A percentile compares a stretch with the other conserved stretches of the same genome.
phyloP scores from a whole-genome alignment of 805 yeast genomes.

The Metahyphopichia silvanorum region DNA sequence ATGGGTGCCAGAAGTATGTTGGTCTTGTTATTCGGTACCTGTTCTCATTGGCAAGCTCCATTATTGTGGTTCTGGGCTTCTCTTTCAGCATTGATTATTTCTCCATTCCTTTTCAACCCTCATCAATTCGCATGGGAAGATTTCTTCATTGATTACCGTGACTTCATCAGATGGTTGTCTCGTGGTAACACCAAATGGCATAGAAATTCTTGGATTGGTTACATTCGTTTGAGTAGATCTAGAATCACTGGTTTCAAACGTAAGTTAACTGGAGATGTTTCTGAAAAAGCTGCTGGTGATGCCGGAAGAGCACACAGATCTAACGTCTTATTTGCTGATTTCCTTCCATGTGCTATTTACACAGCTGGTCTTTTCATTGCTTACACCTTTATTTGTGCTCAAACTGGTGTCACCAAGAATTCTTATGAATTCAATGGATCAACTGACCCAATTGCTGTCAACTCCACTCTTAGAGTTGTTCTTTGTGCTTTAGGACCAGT shows the following conservation, averaged over 20 bases:
- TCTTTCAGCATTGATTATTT: conserved; percentile 76
- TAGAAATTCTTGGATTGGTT: conserved; percentile 87
- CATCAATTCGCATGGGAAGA: conserved; percentile 97
- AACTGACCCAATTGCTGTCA: conserved; percentile 48
- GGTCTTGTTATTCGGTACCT: conserved; percentile 69
- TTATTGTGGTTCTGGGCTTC: conserved; percentile 97
- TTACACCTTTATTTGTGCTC: conserved; percentile 78
- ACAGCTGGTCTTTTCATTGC: conserved; percentile 73
- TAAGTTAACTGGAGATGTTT: conserved; percentile 58
- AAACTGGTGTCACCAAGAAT: conserved; percentile 66
- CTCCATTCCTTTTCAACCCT: conserved; percentile 96
- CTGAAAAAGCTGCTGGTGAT: conserved; percentile 70
- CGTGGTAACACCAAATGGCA: conserved; percentile 89
- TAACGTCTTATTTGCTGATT: conserved; percentile 77
- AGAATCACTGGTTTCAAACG: conserved; percentile 90
- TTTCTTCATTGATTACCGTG: conserved; percentile 94
- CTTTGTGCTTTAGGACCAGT: conserved; percentile 89
- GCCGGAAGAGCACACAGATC: conserved; percentile 73
- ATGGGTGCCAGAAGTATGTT: conserved; percentile 79
- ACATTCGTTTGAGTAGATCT: conserved; percentile 76
- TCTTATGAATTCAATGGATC: conserved; percentile 26
- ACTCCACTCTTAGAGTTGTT: conserved; percentile 67
- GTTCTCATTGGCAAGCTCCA: conserved; percentile 88
- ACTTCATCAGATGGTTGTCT: conserved; percentile 85
- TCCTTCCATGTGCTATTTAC: conserved; percentile 67